Percentiles rank a stretch among this genome's conserved stretches.
Conservation (phyloP, 2,329 filamentous ascomycete genomes). For the Colletotrichum sp. region DNA sequence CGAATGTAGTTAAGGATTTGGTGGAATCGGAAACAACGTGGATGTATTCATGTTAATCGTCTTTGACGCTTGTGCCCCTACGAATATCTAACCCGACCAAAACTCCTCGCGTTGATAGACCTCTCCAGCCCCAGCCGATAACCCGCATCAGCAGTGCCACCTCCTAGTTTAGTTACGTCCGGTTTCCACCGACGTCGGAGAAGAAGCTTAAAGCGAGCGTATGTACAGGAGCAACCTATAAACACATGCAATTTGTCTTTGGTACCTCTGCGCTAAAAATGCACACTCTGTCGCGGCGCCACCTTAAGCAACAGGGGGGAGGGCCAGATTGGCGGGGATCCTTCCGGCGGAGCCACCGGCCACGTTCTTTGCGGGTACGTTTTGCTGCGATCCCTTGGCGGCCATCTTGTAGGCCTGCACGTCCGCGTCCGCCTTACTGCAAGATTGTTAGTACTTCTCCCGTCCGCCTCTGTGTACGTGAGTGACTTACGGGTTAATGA, state of each 20-base stretch:
- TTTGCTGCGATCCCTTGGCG: neutral
- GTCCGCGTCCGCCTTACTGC: slow-evolving; percentile 11
- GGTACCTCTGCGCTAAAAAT: neutral
- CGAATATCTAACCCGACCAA: neutral
- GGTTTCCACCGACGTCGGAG: neutral
- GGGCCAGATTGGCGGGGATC: neutral
- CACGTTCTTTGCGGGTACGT: slow-evolving; percentile 16
- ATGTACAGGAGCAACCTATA: neutral
- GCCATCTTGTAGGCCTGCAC: slow-evolving; percentile 5
- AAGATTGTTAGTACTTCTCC: neutral
- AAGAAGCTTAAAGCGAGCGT: neutral
- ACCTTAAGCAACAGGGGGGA: neutral
- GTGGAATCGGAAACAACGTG: neutral
- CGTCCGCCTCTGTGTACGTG: too few relatives aligned
- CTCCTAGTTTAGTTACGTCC: neutral
- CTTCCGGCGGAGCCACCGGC: neutral
- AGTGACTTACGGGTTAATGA: slow-evolving; percentile 49
- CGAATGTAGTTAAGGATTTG: too few relatives aligned
- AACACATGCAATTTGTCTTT: neutral
- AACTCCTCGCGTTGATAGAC: neutral
- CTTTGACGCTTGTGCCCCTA: neutral
- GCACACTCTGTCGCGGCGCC: neutral
- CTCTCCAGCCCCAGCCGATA: neutral
- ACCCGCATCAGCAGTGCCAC: neutral
- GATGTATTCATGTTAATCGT: neutral